Base-by-base conservation (phyloP, 148 eudicot species). In the Persicaria tinctoria region DNA sequence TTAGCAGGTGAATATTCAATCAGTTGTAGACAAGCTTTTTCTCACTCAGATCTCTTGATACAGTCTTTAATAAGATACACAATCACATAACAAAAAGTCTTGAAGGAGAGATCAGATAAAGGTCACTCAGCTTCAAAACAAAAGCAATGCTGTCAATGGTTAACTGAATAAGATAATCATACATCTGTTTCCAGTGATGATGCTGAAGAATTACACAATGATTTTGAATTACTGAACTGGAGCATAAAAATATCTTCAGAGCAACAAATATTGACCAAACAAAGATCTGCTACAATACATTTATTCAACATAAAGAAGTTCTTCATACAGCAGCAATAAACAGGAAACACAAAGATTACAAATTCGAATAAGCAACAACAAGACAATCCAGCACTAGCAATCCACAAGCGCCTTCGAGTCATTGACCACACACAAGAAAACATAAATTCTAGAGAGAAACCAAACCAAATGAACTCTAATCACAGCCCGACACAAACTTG, bases 331-430 rank as follows among this genome's bases (percentile, higher is more conserved):
- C 47, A 16, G 1, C 70, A 66, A 44, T 13, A 66, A 66, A 66
- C n/a, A 38, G 20, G 70, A 5, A 66, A 66, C 13, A 0, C 47
- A 66, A 16, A 41, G 14, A 5, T 66, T 66, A 66, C 70, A 66
- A 41, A 10, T 66, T 17, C 6, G 17, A 38, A 38, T 14, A 1
- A 32, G 41, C 41, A 5, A 6, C 70, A 66, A 11, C 45, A 63
- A 66, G 70, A 66, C 70, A 66, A 14, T 44, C 70, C 70, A 41
- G 46, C 70, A 13, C 48, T 5, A 38, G 70, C 47, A 66, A 66
- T 1, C 70, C 70, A 41, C 48, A 66, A 66, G 64, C 20, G 64
- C 64, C 64, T 18, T 59, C 18, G 4, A 17, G 38, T 13, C 57
- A 17, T 59, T 20, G 11, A 41, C 70, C n/a, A 66, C 6, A 41